Percentiles rank a stretch among this genome's conserved stretches.
phyloP scores from a whole-genome alignment of 2,329 filamentous ascomycete genomes.

The Alternaria postmessia region DNA sequence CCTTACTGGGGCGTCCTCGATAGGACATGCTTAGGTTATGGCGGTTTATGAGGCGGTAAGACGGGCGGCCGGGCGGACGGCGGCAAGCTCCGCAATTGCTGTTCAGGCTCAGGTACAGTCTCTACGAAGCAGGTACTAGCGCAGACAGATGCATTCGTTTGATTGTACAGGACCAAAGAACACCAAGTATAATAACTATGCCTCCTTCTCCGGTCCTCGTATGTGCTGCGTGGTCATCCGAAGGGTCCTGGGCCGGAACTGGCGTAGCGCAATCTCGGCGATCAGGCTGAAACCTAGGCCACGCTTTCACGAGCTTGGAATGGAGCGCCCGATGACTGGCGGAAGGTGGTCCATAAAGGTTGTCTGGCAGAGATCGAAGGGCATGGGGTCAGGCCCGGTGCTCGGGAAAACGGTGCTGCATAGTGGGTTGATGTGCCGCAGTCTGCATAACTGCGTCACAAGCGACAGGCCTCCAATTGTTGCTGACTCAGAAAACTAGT shows the following conservation, averaged over 20 bases:
- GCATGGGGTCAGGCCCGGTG: constrained; percentile 15
- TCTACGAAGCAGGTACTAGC: constrained; percentile 6
- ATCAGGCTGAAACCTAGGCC: constrained; percentile 12
- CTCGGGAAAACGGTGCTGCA: constrained; percentile 20
- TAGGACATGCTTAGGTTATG: constrained; percentile 40
- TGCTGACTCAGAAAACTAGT: constrained; percentile 9
- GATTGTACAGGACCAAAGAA: constrained; percentile 3
- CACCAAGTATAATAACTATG: not conserved
- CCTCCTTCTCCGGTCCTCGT: constrained; percentile 4
- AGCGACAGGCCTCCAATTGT: constrained; percentile 11
- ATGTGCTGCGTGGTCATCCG: constrained; percentile 6
- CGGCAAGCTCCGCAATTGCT: constrained; percentile 6
- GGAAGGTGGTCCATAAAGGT: constrained; percentile 12
- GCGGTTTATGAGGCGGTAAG: not conserved
- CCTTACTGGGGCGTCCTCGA: constrained; percentile 47
- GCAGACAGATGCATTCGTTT: constrained; percentile 1
- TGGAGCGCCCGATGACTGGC: constrained; percentile 3
- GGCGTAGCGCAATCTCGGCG: constrained; percentile 9
- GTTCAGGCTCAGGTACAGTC: not conserved
- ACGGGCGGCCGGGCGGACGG: not conserved
- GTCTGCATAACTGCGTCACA: constrained; percentile 12
- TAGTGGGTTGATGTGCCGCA: constrained; percentile 13
- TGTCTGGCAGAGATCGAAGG: constrained; percentile 9
- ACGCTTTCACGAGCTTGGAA: constrained; percentile 11
- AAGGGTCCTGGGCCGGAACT: constrained; percentile 1